A percentile compares a stretch with the other conserved stretches of the same genome.
Evolutionary conservation across 2,329 filamentous ascomycete genomes (phyloP).

Genomic region (Helotiales sp.): DNA sequence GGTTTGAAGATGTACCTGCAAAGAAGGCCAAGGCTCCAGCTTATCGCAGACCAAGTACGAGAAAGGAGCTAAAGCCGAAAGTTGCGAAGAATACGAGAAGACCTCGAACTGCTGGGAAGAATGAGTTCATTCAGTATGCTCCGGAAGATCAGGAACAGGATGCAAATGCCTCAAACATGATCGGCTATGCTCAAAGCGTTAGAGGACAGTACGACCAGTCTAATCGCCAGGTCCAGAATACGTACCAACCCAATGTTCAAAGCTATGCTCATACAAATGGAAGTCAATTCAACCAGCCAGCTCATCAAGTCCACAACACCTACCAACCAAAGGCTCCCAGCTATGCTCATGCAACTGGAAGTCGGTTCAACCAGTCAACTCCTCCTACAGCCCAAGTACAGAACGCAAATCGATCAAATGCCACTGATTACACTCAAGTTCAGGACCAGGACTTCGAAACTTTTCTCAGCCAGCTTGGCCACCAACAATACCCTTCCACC

Average conservation of each 20-base stretch:
- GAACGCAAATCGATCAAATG: background rate
- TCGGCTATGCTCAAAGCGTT: background rate
- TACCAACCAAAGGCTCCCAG: background rate
- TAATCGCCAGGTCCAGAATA: background rate
- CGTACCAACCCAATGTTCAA: background rate
- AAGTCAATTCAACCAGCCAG: background rate
- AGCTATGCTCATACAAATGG: background rate
- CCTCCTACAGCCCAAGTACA: background rate
- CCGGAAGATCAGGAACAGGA: background rate
- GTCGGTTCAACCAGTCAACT: background rate
- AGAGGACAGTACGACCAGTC: background rate
- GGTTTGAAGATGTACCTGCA: background rate
- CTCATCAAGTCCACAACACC: background rate
- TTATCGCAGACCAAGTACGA: slow-evolving; percentile 5
- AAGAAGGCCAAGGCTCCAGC: background rate
- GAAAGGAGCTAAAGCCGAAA: background rate
- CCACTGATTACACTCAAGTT: background rate
- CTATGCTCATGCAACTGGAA: background rate
- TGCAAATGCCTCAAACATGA: background rate
- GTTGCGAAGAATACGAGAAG: background rate
- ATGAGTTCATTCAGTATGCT: background rate
- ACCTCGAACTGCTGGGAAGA: background rate
- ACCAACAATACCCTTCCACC: background rate
- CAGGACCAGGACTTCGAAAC: background rate
- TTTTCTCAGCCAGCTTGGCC: background rate